These are phyloP conservation scores for Taiozyma sp. DNA, from an alignment of 1,139 yeast genomes.

Conservation along the genomic window DNA sequence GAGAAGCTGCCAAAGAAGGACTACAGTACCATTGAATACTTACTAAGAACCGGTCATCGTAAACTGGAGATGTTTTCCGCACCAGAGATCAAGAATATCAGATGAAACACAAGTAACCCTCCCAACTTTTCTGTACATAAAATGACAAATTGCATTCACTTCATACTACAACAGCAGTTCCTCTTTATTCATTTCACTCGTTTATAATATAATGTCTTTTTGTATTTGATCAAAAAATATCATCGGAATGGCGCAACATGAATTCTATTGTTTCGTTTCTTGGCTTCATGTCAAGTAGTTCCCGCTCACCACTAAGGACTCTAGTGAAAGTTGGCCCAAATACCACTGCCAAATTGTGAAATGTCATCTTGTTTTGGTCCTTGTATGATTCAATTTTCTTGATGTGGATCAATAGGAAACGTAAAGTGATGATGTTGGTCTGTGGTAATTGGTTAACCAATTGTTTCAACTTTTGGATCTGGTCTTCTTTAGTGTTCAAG, in stretches of 20 bases:
- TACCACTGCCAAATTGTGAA: conserved; percentile 80
- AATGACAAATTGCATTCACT: not conserved
- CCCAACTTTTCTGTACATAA: not conserved
- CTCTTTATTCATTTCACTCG: not conserved
- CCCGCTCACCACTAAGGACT: conserved; percentile 76
- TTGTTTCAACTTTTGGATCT: conserved; percentile 30
- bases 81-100: conserved; percentile 59
- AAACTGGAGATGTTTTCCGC: conserved; percentile 68
- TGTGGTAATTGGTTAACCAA: conserved; percentile 48
- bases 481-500: conserved; percentile 29
- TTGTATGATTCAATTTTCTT: conserved; percentile 45
- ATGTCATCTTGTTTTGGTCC: conserved; percentile 65
- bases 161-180: not conserved
- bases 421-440: conserved; percentile 60
- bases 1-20: conserved; percentile 63
- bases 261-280: conserved; percentile 79
- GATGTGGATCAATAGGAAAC: conserved; percentile 57
- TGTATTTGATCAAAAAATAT: conserved; percentile 28
- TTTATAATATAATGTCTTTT: not conserved
- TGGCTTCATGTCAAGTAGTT: conserved; percentile 79
- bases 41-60: conserved; percentile 70
- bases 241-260: conserved; percentile 50
- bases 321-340: conserved; percentile 93
- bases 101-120: conserved; percentile 3
- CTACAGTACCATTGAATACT: conserved; percentile 81